Evolutionary conservation across 192 early-diverging fungal genomes (phyloP), one percentile per base, ranked within the genome.

Genomic region (Rhizoclosmatium globosum): DNA sequence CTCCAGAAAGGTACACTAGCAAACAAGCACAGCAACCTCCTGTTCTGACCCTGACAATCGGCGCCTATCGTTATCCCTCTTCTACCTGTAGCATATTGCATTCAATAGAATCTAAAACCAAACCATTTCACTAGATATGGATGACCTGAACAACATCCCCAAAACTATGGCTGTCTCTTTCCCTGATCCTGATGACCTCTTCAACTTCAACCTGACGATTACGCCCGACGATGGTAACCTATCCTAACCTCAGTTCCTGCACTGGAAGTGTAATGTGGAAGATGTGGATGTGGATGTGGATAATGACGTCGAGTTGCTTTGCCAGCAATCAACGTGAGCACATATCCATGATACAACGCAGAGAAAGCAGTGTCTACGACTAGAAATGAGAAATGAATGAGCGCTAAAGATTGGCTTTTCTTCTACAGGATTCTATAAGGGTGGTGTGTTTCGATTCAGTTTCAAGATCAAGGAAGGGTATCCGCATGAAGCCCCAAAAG

Each of bases 401-500:
- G 31, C 31, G 31, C 31, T 31, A 31, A 31, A 31, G 31, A 31
- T 62, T 39, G 60, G 9, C 82, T 43, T 75, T 41, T 47, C 15
- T 9, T 41, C 7, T 46, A 42, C 53, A 90, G 94, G 95, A 44
- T 94, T 94, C 77, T 99, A 98, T 82, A 87, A 89, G 71, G 93
- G 90, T 47, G 97, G 95, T 21, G 71, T 85, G 21, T 99, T 97
- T 85, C 80, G 72, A 75, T 98, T 99, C 78, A 89, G 86, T 4
- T 94, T 99, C 72, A 87, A 89, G 2, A 88, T 99, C 42, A 92
- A 90, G 76, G 89, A 90, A 62, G 95, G 93, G 85, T 99, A 97
- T 83, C 98, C 98, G 50, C 95, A 97, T 83, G 95, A 97, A 67
- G 91, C 97, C 68, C 98, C 97, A 80, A 86, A 87, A 62, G 95